Evolutionary conservation across 192 early-diverging fungal species (phyloP).

Genomic region (Jimgerdemannia flammicorona): DNA sequence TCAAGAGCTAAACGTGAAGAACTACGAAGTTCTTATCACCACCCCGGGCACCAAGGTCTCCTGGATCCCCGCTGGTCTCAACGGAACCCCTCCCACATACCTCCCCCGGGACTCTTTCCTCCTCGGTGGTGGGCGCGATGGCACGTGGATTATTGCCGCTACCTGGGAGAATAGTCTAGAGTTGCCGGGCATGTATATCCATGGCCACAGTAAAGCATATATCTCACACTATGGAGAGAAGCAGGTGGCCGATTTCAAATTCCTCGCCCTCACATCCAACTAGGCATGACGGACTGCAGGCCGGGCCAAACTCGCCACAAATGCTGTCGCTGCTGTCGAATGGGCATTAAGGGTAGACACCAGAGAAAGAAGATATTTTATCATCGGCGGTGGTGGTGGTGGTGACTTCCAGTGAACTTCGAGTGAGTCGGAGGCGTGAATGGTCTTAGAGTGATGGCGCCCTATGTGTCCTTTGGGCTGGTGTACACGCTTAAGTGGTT

Average conservation of each 20-base stretch:
- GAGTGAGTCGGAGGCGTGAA: constrained; percentile 4
- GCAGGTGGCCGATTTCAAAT: not conserved
- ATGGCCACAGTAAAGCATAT: too few species aligned
- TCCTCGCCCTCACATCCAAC: not conserved
- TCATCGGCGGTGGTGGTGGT: not conserved
- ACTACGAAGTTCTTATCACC: not conserved
- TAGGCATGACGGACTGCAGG: not conserved
- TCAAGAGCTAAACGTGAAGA: not conserved
- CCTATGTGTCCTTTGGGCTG: constrained; percentile 7
- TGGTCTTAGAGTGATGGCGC: constrained; percentile 5
- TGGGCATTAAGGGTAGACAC: not conserved
- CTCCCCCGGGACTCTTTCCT: not conserved
- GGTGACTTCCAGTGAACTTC: too few species aligned
- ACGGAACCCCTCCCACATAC: not conserved
- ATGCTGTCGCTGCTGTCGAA: constrained; percentile 12
- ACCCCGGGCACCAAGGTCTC: not conserved
- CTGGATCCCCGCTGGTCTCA: not conserved
- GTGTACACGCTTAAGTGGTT: too few species aligned
- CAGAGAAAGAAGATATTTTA: not conserved
- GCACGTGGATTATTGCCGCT: not conserved
- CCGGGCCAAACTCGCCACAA: constrained; percentile 1
- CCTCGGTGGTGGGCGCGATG: not conserved
- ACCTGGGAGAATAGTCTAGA: not conserved
- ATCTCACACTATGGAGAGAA: not conserved
- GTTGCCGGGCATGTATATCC: not conserved